Percentiles rank a stretch among this genome's conserved stretches.
These are phyloP conservation scores for Candida gigantensis DNA, from an alignment of 1,139 yeast species.

Conservation along the genomic window DNA sequence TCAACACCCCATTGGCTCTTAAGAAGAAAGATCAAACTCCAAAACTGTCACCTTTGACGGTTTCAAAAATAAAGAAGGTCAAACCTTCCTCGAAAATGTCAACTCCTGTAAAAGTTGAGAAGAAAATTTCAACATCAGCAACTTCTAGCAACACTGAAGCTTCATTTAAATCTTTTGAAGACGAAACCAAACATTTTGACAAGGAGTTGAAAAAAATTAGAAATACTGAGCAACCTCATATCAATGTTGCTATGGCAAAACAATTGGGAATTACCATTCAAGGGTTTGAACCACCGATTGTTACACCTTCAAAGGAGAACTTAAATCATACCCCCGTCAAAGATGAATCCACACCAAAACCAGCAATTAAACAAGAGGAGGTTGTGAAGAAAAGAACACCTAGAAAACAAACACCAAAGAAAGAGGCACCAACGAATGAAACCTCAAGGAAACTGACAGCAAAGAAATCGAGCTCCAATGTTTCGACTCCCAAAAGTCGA, in stretches of 20 bases:
- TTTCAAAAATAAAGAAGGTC: slow-evolving; percentile 10
- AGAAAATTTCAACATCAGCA: slow-evolving; percentile 2
- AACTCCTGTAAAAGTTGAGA: slow-evolving; percentile 5
- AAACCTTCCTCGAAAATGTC: slow-evolving; percentile 10
- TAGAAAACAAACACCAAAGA: slow-evolving; percentile 3
- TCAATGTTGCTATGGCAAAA: slow-evolving; percentile 22
- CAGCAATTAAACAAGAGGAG: neutral
- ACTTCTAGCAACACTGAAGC: slow-evolving; percentile 13
- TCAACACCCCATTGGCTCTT: neutral
- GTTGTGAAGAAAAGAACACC: neutral
- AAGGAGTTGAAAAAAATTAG: slow-evolving; percentile 20
- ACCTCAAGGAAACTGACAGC: neutral
- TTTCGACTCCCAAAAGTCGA: slow-evolving; percentile 6
- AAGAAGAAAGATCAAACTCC: slow-evolving; percentile 3
- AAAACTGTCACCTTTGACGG: neutral
- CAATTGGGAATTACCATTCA: slow-evolving; percentile 31
- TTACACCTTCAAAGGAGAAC: slow-evolving; percentile 4
- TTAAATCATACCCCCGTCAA: neutral
- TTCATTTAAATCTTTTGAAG: slow-evolving; percentile 20
- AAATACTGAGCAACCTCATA: slow-evolving; percentile 4
- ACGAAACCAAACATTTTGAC: slow-evolving; percentile 29
- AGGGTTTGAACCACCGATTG: slow-evolving; percentile 20
- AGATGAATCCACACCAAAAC: slow-evolving; percentile 2
- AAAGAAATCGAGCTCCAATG: slow-evolving; percentile 1
- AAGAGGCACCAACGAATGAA: neutral